Evolutionary conservation across 768 basidiomycete genomes (phyloP).

Genomic region (Hortiboletus flavorubellus): DNA sequence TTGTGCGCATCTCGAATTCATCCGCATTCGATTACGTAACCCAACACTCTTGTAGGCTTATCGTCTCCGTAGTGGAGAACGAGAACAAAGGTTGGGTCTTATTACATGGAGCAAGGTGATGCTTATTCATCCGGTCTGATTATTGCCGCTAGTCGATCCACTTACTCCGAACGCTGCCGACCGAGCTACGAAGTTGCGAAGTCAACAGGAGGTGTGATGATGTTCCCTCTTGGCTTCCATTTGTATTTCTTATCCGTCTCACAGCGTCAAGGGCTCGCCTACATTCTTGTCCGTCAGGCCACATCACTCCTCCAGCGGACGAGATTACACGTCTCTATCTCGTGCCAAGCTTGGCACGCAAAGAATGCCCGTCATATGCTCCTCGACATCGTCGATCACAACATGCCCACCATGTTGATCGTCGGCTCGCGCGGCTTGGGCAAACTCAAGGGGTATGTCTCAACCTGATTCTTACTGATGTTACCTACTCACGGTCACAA

Average conservation of each 20-base stretch:
- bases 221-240: background rate
- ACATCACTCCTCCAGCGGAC: constrained; percentile 90
- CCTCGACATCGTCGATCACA: constrained; percentile 84
- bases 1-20: constrained; percentile 40
- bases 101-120: background rate
- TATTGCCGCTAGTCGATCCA: constrained; percentile 54
- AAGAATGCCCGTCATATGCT: constrained; percentile 92
- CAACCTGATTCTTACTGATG: too few species aligned
- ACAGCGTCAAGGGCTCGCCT: constrained; percentile 85
- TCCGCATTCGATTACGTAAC: background rate
- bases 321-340: constrained; percentile 76
- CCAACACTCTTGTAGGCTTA: constrained; percentile 42
- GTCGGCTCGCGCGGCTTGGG: constrained; percentile 92
- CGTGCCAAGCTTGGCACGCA: constrained; percentile 97
- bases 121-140: background rate
- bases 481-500: background rate
- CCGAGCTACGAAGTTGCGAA: constrained; percentile 71
- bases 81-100: constrained; percentile 76
- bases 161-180: constrained; percentile 69
- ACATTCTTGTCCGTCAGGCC: constrained; percentile 86
- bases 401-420: constrained; percentile 88
- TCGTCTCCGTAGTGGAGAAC: constrained; percentile 91
- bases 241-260: constrained; percentile 10
- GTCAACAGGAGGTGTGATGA: constrained; percentile 81
- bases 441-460: constrained; percentile 77